A percentile compares a stretch with the other conserved stretches of the same genome.
These are phyloP conservation scores for Escallonia rubra DNA, from an alignment of 129 eudicot species.

Conservation along the genomic window DNA sequence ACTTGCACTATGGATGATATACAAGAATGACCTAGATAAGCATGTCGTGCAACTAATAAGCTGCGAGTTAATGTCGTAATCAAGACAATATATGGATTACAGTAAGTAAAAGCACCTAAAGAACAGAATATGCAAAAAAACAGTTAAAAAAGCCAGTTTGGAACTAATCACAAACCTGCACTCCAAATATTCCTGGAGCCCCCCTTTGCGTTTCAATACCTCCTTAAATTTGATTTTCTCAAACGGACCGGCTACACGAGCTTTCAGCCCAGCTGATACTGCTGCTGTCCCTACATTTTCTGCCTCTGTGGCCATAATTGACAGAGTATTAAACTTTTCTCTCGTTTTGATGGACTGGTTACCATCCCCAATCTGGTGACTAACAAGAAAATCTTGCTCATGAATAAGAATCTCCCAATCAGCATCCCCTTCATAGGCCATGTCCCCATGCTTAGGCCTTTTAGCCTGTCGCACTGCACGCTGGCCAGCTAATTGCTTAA, in stretches of 20 bases:
- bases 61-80: neutral
- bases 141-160: neutral
- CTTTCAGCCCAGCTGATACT: conserved; percentile 84
- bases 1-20: neutral
- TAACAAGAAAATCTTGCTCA: conserved; percentile 42
- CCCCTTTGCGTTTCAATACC: conserved; percentile 86
- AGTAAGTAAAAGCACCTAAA: neutral
- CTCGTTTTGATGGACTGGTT: conserved; percentile 27
- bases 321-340: conserved; percentile 34
- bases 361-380: conserved; percentile 42
- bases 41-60: neutral
- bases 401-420: conserved; percentile 74
- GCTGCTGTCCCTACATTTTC: conserved; percentile 73
- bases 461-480: conserved; percentile 64
- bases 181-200: conserved; percentile 78
- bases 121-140: neutral
- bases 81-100: neutral
- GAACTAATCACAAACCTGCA: conserved; percentile 64
- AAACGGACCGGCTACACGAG: conserved; percentile 64
- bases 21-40: neutral
- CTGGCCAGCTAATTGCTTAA: conserved; percentile 30
- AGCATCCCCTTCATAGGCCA: conserved; percentile 98
- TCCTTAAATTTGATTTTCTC: conserved; percentile 95
- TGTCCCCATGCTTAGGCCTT: conserved; percentile 73
- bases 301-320: conserved; percentile 32